These are phyloP conservation scores for Neonectria sp. DNA, from an alignment of 2,329 filamentous ascomycete genomes.

Conservation along the genomic window DNA sequence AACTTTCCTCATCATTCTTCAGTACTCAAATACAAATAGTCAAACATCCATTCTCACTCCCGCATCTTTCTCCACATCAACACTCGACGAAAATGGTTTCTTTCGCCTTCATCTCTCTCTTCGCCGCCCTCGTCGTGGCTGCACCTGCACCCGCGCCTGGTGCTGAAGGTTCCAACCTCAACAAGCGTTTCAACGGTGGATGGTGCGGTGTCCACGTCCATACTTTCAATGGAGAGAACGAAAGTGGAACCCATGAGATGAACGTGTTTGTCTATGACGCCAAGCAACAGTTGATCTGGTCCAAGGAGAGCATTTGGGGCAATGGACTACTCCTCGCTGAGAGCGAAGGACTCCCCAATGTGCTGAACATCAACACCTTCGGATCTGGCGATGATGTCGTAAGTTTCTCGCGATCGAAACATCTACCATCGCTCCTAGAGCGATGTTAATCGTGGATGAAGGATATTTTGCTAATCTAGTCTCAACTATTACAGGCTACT, in stretches of 20 bases:
- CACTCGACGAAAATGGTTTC: background rate
- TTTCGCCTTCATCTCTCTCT: background rate
- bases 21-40: background rate
- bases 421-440: background rate
- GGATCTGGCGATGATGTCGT: background rate
- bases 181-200: background rate
- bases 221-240: background rate
- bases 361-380: background rate
- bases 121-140: background rate
- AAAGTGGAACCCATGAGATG: background rate
- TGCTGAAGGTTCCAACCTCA: background rate
- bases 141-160: background rate
- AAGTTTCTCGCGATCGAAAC: background rate
- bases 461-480: background rate
- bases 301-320: background rate
- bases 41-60: background rate
- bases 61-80: background rate
- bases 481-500: background rate
- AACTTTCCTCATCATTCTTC: background rate
- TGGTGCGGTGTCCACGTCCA: background rate
- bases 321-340: background rate
- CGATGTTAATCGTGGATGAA: background rate
- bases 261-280: background rate
- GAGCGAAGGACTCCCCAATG: background rate
- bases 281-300: background rate